Conservation (phyloP, 345 rosid species). For the Pugionium dolabratum region DNA sequence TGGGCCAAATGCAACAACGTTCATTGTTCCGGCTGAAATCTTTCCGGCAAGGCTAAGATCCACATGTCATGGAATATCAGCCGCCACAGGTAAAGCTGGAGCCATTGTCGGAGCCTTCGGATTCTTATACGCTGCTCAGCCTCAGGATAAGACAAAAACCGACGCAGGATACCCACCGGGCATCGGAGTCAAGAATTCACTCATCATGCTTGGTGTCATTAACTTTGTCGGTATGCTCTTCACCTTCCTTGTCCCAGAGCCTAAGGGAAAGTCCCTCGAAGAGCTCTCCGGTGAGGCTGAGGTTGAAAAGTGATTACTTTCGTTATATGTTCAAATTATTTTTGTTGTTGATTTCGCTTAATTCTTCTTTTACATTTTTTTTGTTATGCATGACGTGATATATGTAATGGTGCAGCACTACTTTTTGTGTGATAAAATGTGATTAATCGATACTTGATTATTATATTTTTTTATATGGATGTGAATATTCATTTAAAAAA, state of each 20-base stretch:
- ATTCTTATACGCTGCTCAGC: slow-evolving; percentile 57
- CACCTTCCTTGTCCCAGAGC: slow-evolving; percentile 24
- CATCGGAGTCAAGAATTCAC: slow-evolving; percentile 55
- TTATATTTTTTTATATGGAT: not conserved
- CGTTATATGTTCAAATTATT: not conserved
- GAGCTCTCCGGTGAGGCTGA: too few relatives aligned
- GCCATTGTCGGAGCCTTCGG: slow-evolving; percentile 74
- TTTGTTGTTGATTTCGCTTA: not conserved
- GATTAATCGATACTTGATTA: slow-evolving; percentile 15
- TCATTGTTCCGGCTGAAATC: slow-evolving; percentile 64
- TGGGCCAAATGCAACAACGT: slow-evolving; percentile 74
- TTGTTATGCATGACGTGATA: slow-evolving; percentile 13
- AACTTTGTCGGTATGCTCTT: slow-evolving; percentile 55
- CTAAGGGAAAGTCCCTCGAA: too few relatives aligned
- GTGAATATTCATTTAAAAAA: slow-evolving; percentile 1
- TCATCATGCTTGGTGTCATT: slow-evolving; percentile 49
- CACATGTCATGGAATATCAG: slow-evolving; percentile 76
- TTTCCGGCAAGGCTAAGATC: slow-evolving; percentile 74
- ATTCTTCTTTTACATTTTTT: not conserved
- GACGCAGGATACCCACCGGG: slow-evolving; percentile 62
- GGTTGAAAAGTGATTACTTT: too few relatives aligned
- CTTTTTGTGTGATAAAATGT: slow-evolving; percentile 23
- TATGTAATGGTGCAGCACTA: slow-evolving; percentile 11
- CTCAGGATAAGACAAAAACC: slow-evolving; percentile 31
- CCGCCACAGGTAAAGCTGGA: slow-evolving; percentile 65